Percentiles rank a stretch among this genome's conserved stretches.
phyloP scores from a whole-genome alignment of 2,329 filamentous ascomycete genomes.

The Nectriaceae sp. region DNA sequence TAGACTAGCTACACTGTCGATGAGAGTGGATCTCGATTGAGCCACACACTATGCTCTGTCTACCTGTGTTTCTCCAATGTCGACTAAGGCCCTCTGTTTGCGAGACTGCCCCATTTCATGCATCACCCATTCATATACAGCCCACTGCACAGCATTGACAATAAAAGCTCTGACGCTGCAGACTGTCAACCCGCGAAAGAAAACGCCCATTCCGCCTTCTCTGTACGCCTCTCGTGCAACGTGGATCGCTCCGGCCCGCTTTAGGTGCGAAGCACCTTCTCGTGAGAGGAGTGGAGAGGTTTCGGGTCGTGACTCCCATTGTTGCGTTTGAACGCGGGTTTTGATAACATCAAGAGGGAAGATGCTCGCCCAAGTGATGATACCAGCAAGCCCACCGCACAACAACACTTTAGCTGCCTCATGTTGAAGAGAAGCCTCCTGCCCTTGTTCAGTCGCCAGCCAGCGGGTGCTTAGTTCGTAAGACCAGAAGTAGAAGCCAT shows the following conservation, averaged over 20 bases:
- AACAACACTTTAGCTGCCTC: conserved; percentile 68
- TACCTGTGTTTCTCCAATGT: not conserved
- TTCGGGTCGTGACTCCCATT: conserved; percentile 22
- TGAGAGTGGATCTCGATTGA: too few relatives aligned
- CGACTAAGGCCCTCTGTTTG: conserved; percentile 7
- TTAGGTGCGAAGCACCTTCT: conserved; percentile 24
- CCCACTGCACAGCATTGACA: conserved; percentile 94
- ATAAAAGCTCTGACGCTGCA: conserved; percentile 87
- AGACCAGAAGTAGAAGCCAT: conserved; percentile 96
- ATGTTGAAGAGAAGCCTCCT: conserved; percentile 34
- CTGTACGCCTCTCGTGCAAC: conserved; percentile 68
- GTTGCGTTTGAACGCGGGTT: conserved; percentile 83
- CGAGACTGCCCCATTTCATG: conserved; percentile 43
- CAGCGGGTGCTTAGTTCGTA: conserved; percentile 75
- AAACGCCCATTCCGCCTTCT: conserved; percentile 60
- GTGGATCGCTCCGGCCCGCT: conserved; percentile 55
- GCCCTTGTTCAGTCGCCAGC: conserved; percentile 33
- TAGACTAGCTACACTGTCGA: too few relatives aligned
- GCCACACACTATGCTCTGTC: too few relatives aligned
- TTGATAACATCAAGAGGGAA: conserved; percentile 94
- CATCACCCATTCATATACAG: conserved; percentile 90
- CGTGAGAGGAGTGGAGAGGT: conserved; percentile 15
- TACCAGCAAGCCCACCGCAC: conserved; percentile 84
- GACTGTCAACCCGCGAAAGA: conserved; percentile 74
- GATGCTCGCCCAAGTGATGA: conserved; percentile 86